A percentile compares a stretch with the other conserved stretches of the same genome.
These are phyloP conservation scores for Fusarium torulosum DNA, from an alignment of 2,329 filamentous ascomycete genomes.

Conservation along the genomic window DNA sequence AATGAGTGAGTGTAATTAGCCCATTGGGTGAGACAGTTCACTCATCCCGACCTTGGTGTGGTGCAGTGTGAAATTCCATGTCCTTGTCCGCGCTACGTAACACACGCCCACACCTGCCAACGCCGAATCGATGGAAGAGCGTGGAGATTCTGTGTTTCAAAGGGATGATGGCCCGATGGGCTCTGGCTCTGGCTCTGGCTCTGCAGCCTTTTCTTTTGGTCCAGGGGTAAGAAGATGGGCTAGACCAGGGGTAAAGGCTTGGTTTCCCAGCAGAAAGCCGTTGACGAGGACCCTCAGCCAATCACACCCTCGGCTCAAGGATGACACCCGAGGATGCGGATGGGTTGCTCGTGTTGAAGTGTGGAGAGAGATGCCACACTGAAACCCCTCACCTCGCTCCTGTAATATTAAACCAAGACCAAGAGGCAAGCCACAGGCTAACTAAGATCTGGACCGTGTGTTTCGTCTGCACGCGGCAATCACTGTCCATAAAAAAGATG, in stretches of 20 bases:
- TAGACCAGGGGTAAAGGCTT: constrained; percentile 31
- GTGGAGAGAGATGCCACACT: constrained; percentile 40
- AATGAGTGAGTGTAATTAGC: constrained; percentile 6
- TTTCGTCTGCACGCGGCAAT: constrained; percentile 28
- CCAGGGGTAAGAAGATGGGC: constrained; percentile 14
- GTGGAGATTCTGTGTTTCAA: constrained; percentile 36
- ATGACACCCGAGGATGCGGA: constrained; percentile 27
- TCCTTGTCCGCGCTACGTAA: constrained; percentile 14
- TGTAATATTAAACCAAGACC: constrained; percentile 24
- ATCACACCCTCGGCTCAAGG: not conserved
- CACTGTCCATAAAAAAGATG: constrained; percentile 23
- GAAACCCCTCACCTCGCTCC: constrained; percentile 31
- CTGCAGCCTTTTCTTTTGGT: not conserved
- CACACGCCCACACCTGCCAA: constrained; percentile 3
- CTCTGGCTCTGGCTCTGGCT: no score
- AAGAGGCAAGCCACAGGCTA: not conserved
- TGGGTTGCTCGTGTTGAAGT: constrained; percentile 8
- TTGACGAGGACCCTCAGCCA: constrained; percentile 30
- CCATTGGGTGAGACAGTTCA: constrained; percentile 14
- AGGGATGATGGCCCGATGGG: constrained; percentile 23
- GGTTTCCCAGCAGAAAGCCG: constrained; percentile 14
- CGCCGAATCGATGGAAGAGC: constrained; percentile 31
- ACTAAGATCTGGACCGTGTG: constrained; percentile 22
- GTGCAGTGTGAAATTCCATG: constrained; percentile 17
- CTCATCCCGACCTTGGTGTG: constrained; percentile 16